These are phyloP conservation scores for Hordeum pubiflorum DNA, from an alignment of 202 grass and related monocot species.

Conservation along the genomic window DNA sequence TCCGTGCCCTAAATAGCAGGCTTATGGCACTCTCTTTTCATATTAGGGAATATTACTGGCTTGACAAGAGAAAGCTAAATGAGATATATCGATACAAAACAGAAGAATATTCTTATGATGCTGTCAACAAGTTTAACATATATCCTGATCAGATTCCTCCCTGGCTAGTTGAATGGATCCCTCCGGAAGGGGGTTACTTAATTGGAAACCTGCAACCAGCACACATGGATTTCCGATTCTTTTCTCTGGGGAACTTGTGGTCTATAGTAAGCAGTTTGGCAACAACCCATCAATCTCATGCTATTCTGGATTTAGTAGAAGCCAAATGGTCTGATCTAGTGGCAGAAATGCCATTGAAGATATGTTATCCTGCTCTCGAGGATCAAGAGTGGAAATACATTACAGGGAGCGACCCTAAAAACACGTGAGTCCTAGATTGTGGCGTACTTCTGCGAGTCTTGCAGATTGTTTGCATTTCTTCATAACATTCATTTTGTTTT, in stretches of 20 bases:
- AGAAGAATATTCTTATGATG: conserved; percentile 86
- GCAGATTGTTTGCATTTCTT: neutral
- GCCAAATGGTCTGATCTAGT: conserved; percentile 79
- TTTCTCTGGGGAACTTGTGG: conserved; percentile 82
- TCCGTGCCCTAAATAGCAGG: conserved; percentile 76
- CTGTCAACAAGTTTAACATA: conserved; percentile 85
- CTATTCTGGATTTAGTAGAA: conserved; percentile 76
- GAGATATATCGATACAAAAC: conserved; percentile 89
- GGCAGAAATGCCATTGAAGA: conserved; percentile 79
- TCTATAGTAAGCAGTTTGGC: conserved; percentile 66
- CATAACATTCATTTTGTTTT: conserved; percentile 21
- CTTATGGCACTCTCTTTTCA: conserved; percentile 82
- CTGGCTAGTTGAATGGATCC: conserved; percentile 84
- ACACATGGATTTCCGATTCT: conserved; percentile 87
- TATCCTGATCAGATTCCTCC: conserved; percentile 82
- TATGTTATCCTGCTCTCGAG: conserved; percentile 81
- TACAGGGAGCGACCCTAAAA: conserved; percentile 82
- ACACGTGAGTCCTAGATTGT: conserved; percentile 48
- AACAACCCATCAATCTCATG: conserved; percentile 54
- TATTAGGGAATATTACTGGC: conserved; percentile 83
- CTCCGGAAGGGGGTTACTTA: conserved; percentile 62
- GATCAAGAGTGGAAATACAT: conserved; percentile 76
- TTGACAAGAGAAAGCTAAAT: conserved; percentile 71
- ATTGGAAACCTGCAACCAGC: conserved; percentile 89
- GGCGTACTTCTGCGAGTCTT: neutral